Conservation (phyloP, 2,329 filamentous ascomycete species). For the Xylogone sp. region DNA sequence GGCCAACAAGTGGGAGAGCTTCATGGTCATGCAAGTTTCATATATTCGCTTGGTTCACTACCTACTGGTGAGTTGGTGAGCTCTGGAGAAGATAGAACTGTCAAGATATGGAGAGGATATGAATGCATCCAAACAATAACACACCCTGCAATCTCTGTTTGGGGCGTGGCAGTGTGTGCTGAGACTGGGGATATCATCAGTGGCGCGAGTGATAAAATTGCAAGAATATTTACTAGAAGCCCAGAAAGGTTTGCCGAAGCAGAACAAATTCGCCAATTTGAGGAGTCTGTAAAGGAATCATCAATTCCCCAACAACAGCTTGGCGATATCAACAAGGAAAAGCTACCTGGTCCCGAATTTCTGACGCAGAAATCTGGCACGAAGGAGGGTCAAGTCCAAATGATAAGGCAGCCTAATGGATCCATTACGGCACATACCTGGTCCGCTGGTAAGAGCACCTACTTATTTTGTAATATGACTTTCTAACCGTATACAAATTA, state of each 20-base stretch:
- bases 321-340: conserved; percentile 83
- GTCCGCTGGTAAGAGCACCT: conserved; percentile 45
- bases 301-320: conserved; percentile 85
- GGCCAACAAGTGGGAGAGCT: conserved; percentile 75
- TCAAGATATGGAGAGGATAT: conserved; percentile 79
- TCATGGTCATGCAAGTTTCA: conserved; percentile 88
- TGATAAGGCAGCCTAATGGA: conserved; percentile 80
- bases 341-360: conserved; percentile 85
- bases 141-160: conserved; percentile 94
- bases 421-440: conserved; percentile 84
- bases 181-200: conserved; percentile 91
- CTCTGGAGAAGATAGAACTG: conserved; percentile 89
- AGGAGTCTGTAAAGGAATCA: conserved; percentile 76
- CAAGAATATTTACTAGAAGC: conserved; percentile 78
- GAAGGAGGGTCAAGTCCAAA: conserved; percentile 95
- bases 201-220: conserved; percentile 82
- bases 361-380: conserved; percentile 76
- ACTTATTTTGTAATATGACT: too few relatives aligned
- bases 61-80: conserved; percentile 87
- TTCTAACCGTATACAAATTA: too few relatives aligned
- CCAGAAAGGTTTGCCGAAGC: conserved; percentile 65
- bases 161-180: conserved; percentile 79
- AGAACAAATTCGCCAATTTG: conserved; percentile 68
- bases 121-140: conserved; percentile 94
- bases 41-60: conserved; percentile 77